Evolutionary conservation across 495 filamentous ascomycete genomes (phyloP).

Genomic region (Glarea lozoyensis): DNA sequence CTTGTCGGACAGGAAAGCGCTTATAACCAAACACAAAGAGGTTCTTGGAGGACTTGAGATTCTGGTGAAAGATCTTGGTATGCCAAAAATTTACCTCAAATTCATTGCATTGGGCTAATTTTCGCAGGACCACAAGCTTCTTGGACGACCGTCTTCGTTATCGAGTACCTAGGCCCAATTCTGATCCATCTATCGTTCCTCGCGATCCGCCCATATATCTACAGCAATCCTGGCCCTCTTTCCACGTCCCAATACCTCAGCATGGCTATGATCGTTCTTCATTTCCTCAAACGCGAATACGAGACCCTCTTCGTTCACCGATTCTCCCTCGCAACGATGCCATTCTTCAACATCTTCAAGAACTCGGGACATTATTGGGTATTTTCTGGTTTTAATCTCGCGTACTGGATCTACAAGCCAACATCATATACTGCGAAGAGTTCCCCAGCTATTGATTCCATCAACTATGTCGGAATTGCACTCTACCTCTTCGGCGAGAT

Average conservation of each 20-base stretch:
- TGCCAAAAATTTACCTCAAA: conserved; percentile 16
- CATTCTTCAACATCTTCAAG: conserved; percentile 66
- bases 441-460: conserved; percentile 26
- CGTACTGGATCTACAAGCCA: conserved; percentile 77
- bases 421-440: conserved; percentile 43
- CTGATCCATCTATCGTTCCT: conserved; percentile 72
- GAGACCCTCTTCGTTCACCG: conserved; percentile 93
- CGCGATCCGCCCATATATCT: conserved; percentile 65
- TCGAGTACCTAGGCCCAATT: conserved; percentile 94
- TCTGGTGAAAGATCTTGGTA: conserved; percentile 91
- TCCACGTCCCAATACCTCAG: conserved; percentile 35
- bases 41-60: conserved; percentile 62
- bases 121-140: conserved; percentile 73
- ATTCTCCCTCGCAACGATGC: conserved; percentile 84
- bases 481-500: conserved; percentile 70
- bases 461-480: conserved; percentile 52
- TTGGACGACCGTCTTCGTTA: conserved; percentile 89
- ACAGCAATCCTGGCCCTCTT: conserved; percentile 44
- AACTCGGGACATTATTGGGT: conserved; percentile 75
- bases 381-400: conserved; percentile 70
- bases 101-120: background rate
- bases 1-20: conserved; percentile 45
- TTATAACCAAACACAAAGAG: conserved; percentile 50
- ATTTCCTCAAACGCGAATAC: conserved; percentile 93
- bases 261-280: conserved; percentile 62